Evolutionary conservation across 2,329 filamentous ascomycete species (phyloP).

Genomic region (Aspergillus sp.): DNA sequence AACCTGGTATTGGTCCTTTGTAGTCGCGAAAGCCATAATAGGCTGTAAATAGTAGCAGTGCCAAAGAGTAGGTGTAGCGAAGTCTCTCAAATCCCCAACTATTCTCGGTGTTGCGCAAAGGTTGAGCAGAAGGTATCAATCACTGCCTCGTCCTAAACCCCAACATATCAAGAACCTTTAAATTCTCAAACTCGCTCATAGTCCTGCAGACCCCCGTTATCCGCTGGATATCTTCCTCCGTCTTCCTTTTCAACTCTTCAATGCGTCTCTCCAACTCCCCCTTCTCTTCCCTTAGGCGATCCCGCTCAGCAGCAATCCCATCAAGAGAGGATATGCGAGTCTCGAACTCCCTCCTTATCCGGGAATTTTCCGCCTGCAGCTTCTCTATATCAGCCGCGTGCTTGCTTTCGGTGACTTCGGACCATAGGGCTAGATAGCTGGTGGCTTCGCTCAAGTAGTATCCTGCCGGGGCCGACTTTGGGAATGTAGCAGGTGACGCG

Average conservation of each 20-base stretch:
- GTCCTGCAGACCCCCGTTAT: background rate
- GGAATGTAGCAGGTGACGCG: background rate
- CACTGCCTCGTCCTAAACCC: background rate
- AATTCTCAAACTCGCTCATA: background rate
- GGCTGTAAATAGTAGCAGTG: too few relatives aligned
- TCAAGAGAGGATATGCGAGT: background rate
- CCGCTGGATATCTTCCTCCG: background rate
- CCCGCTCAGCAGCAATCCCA: background rate
- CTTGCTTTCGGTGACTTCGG: background rate
- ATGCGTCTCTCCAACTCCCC: background rate
- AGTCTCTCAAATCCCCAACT: too few relatives aligned
- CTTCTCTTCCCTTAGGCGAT: background rate
- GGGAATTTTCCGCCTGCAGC: background rate
- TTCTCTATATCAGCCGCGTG: background rate
- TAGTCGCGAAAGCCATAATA: too few relatives aligned
- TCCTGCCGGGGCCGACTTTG: too few relatives aligned
- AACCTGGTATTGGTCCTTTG: too few relatives aligned
- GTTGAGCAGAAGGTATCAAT: too few relatives aligned
- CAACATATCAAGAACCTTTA: background rate
- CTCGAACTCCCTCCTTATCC: background rate
- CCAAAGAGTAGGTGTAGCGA: too few relatives aligned
- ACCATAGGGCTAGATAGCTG: background rate
- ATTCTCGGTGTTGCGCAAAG: too few relatives aligned
- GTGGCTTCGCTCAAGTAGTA: background rate
- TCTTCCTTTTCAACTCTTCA: background rate